phyloP scores from a whole-genome alignment of 2,329 filamentous ascomycete species.

The Botryotinia narcissicola region DNA sequence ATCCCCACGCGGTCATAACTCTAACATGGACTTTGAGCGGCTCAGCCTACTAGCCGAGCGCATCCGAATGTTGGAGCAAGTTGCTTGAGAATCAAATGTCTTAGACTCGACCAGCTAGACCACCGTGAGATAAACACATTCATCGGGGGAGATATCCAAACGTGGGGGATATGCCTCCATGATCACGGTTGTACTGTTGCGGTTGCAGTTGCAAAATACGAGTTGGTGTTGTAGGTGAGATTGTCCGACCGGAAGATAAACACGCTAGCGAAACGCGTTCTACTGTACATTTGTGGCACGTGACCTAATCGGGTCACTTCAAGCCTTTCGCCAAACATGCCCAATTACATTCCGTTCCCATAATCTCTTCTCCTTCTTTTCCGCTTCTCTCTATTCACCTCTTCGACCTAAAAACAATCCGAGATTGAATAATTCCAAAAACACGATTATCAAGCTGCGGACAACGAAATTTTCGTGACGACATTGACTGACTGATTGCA shows the following conservation, averaged over 20 bases:
- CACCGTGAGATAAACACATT: not conserved
- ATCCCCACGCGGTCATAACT: constrained; percentile 18
- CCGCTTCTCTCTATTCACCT: not conserved
- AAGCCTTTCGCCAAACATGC: not conserved
- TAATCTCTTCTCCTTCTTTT: constrained; percentile 5
- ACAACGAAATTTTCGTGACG: not conserved
- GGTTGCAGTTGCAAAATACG: constrained; percentile 9
- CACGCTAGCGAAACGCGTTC: constrained; percentile 14
- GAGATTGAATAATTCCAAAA: not conserved
- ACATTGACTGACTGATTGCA: not conserved
- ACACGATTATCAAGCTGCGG: not conserved
- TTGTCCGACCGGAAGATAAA: constrained; percentile 11
- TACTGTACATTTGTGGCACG: not conserved
- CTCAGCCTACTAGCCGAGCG: constrained; percentile 10
- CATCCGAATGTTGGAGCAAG: not conserved
- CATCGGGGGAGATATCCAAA: not conserved
- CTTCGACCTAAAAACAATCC: not conserved
- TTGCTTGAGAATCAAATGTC: constrained; percentile 11
- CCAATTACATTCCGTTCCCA: not conserved
- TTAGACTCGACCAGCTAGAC: constrained; percentile 18
- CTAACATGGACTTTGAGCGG: not conserved
- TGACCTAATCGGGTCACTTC: not conserved
- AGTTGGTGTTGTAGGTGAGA: constrained; percentile 2
- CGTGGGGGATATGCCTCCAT: not conserved
- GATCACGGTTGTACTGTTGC: not conserved